Conservation (phyloP, 225 moss, liverwort and hornwort genomes). For the Pleurozium schreberi region DNA sequence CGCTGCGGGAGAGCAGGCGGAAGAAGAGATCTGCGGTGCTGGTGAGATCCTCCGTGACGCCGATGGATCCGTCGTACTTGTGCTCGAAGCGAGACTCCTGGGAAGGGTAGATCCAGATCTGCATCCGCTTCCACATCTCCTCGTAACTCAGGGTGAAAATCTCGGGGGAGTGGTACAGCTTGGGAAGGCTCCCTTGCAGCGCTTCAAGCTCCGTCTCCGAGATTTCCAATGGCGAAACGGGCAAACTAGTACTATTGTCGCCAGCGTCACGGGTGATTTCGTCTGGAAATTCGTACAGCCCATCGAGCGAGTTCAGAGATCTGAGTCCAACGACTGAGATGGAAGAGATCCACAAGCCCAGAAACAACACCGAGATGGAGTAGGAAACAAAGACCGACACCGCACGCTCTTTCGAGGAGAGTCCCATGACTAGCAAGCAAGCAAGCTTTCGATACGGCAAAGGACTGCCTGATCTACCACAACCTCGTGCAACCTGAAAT, state of each 20-base stretch:
- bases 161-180: conserved; percentile 55
- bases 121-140: conserved; percentile 54
- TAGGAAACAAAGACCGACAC: background rate
- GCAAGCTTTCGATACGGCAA: background rate
- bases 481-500: background rate
- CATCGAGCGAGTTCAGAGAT: background rate
- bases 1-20: conserved; percentile 37
- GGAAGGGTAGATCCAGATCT: conserved; percentile 49
- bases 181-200: conserved; percentile 7
- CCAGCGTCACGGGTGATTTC: background rate
- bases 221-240: background rate
- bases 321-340: background rate
- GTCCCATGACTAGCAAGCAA: background rate
- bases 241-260: background rate
- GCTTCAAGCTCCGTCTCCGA: background rate
- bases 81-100: conserved; percentile 23
- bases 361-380: background rate
- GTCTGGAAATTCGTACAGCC: background rate
- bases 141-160: conserved; percentile 53
- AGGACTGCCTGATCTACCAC: background rate
- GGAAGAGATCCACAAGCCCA: background rate
- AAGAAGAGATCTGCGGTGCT: conserved; percentile 54
- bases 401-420: background rate
- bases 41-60: conserved; percentile 1
- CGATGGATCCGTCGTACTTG: background rate